Base-by-base conservation (phyloP, 106 monocot species). In the Dendrobium nobile region DNA sequence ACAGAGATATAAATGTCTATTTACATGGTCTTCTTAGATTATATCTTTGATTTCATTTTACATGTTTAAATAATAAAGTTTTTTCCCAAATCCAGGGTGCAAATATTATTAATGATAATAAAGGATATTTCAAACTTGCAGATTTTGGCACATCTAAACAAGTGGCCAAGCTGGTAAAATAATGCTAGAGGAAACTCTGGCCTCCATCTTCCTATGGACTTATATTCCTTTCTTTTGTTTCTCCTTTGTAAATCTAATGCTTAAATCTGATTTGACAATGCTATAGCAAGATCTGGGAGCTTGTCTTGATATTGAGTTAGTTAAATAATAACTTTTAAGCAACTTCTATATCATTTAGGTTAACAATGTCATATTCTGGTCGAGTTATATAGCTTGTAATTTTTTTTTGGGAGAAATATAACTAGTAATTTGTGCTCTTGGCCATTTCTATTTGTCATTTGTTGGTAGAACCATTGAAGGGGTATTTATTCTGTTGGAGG, bases 81-180 rank as follows among this genome's bases (percentile, higher is more conserved):
- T 67, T 75, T 26, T 81, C 15, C 68, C 26, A 9, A 76, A 33
- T 85, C 75, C 81, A 98, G 97, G 97, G 94, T 27, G 94, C 94
- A 56, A 98, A 98, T 76, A 94, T 98, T 79, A 90, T 98, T 56
- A 94, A 94, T 37, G 97, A 98, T 85, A 98, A 98, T 76, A 94
- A 98, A 88, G 97, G 97, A 0, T 92, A 92, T 82, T 94, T 98
- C 74, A 98, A 94, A 78, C 92, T 98, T 77, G 94, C 94, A 40
- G 97, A 98, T 75, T 98, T 98, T 89, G 97, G 97, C 13, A 94
- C 97, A 83, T 98, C 97, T 54, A 98, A 98, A 82, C 88, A 94
- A 94, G 97, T 98, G 56, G 92, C 84, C 76, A 86, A 89, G 81
- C 88, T 98, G 94, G 97, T 94, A 89, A 9, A 78, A 13, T 70